phyloP scores from a whole-genome alignment of 495 filamentous ascomycete genomes.

The Talaromyces liani region DNA sequence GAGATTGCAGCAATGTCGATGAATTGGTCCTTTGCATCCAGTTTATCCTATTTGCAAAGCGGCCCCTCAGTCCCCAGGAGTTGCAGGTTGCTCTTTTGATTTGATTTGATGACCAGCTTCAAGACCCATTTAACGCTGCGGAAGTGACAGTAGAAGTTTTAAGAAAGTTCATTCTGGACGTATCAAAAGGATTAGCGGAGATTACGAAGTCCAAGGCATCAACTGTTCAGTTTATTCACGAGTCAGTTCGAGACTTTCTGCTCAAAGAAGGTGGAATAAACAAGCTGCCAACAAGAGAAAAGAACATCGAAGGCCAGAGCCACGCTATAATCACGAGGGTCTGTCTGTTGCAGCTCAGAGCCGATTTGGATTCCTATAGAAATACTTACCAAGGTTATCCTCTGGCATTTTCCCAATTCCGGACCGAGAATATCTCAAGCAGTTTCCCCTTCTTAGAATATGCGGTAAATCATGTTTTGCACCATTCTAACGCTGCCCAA shows the following conservation, averaged over 20 bases:
- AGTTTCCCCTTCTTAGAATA: not conserved
- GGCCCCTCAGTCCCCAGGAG: conserved; percentile 22
- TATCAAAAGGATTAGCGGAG: conserved; percentile 28
- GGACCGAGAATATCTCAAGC: not conserved
- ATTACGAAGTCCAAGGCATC: conserved; percentile 16
- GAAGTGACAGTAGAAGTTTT: conserved; percentile 14
- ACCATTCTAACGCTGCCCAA: not conserved
- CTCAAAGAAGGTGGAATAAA: conserved; percentile 30
- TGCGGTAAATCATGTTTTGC: not conserved
- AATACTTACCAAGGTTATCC: too few relatives aligned
- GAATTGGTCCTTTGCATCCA: conserved; percentile 25
- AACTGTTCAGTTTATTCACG: conserved; percentile 41
- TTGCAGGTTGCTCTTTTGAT: conserved; percentile 24
- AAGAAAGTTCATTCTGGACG: conserved; percentile 14
- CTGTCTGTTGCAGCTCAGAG: not conserved
- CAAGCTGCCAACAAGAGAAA: not conserved
- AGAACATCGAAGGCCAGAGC: not conserved
- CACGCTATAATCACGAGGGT: not conserved
- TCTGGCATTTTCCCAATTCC: too few relatives aligned
- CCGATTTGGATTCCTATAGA: too few relatives aligned
- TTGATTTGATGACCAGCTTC: not conserved
- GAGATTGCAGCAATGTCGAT: conserved; percentile 20
- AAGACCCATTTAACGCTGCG: conserved; percentile 20
- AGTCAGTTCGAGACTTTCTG: conserved; percentile 38
- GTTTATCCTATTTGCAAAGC: conserved; percentile 29